Percentiles rank a stretch among this genome's conserved stretches.
Evolutionary conservation across 805 yeast genomes (phyloP).

Genomic region (Saccharomycopsis schoenii): DNA sequence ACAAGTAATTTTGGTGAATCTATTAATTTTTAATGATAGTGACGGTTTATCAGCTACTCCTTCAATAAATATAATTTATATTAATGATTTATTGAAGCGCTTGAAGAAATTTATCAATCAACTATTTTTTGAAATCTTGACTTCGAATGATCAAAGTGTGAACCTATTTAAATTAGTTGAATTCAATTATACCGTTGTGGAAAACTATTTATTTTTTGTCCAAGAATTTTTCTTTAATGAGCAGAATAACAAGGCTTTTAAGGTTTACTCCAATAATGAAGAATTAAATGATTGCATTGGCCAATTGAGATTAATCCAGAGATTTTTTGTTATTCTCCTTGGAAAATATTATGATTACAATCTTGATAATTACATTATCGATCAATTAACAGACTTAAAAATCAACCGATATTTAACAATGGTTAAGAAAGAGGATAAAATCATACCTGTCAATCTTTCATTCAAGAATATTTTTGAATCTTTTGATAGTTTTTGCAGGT

Average conservation of each 20-base stretch:
- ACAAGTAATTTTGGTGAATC: slow-evolving; percentile 29
- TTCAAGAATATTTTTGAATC: slow-evolving; percentile 24
- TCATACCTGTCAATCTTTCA: slow-evolving; percentile 13
- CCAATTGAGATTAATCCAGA: slow-evolving; percentile 37
- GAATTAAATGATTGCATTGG: slow-evolving; percentile 33
- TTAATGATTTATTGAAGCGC: slow-evolving; percentile 31
- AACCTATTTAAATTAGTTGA: slow-evolving; percentile 29
- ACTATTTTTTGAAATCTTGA: slow-evolving; percentile 22
- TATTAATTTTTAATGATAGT: slow-evolving; percentile 21
- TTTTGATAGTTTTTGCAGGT: slow-evolving; percentile 28
- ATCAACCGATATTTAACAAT: neutral
- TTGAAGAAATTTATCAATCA: slow-evolving; percentile 32
- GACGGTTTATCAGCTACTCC: slow-evolving; percentile 29
- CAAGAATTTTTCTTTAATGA: slow-evolving; percentile 18
- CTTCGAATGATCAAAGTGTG: slow-evolving; percentile 18
- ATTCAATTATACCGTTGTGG: slow-evolving; percentile 32
- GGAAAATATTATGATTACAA: slow-evolving; percentile 25
- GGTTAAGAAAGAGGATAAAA: slow-evolving; percentile 9
- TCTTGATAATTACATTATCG: slow-evolving; percentile 26
- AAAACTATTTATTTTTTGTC: slow-evolving; percentile 25
- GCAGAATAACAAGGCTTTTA: slow-evolving; percentile 21
- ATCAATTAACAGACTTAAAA: slow-evolving; percentile 12
- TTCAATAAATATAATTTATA: slow-evolving; percentile 33
- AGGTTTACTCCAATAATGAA: slow-evolving; percentile 14
- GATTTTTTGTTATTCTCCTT: slow-evolving; percentile 33